These are phyloP conservation scores for Starmerella ratchasimensis DNA, from an alignment of 805 yeast genomes.

Conservation along the genomic window DNA sequence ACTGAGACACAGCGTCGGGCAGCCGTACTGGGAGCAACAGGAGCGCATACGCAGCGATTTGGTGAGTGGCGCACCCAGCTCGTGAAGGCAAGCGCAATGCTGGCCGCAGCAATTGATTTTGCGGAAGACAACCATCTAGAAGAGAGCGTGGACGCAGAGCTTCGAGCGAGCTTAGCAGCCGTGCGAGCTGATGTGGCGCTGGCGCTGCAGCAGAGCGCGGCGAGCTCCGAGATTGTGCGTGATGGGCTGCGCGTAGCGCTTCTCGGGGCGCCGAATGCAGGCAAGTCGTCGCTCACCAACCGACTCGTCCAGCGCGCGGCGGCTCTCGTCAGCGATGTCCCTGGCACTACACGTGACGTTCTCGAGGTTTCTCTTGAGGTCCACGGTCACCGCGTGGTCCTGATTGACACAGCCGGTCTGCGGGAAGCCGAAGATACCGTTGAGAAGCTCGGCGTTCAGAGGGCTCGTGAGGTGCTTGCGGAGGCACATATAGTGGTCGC, in stretches of 20 bases:
- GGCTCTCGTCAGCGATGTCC: slow-evolving; percentile 79
- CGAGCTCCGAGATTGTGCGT: slow-evolving; percentile 38
- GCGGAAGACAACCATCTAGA: slow-evolving; percentile 85
- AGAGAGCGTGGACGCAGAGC: slow-evolving; percentile 1
- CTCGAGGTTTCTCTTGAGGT: slow-evolving; percentile 72
- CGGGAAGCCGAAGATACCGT: slow-evolving; percentile 41
- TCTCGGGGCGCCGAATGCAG: slow-evolving; percentile 92
- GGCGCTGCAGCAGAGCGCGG: slow-evolving; percentile 2
- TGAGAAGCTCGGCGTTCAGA: slow-evolving; percentile 66
- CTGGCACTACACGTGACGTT: slow-evolving; percentile 89
- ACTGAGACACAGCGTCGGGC: slow-evolving; percentile 76
- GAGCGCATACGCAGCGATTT: slow-evolving; percentile 45
- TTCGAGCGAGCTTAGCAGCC: slow-evolving; percentile 20
- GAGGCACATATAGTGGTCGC: slow-evolving; percentile 58
- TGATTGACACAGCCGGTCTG: slow-evolving; percentile 92
- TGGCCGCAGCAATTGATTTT: slow-evolving; percentile 85
- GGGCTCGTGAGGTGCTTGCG: slow-evolving; percentile 51
- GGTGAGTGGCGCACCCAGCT: slow-evolving; percentile 53
- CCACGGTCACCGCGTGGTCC: slow-evolving; percentile 65
- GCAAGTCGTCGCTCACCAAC: slow-evolving; percentile 79
- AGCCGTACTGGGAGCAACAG: slow-evolving; percentile 60
- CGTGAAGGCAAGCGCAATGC: slow-evolving; percentile 51
- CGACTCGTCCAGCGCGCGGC: slow-evolving; percentile 62
- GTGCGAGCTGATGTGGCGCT: slow-evolving; percentile 34
- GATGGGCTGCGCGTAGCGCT: slow-evolving; percentile 62